Evolutionary conservation across 2,329 filamentous ascomycete genomes (phyloP).

Genomic region (Colletotrichum camelliae): DNA sequence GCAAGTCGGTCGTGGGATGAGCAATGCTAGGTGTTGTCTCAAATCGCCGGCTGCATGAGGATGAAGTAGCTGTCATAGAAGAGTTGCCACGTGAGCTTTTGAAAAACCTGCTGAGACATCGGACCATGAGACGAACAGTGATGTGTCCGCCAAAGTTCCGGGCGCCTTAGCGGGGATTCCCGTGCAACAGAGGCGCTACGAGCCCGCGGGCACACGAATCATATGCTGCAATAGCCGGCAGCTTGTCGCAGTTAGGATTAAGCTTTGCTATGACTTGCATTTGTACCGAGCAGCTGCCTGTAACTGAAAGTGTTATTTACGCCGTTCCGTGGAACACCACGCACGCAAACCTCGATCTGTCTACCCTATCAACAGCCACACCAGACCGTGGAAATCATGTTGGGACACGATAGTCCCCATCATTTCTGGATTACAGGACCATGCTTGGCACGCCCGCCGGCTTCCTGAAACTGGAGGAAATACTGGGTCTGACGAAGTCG

Average conservation of each 20-base stretch:
- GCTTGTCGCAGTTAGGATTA: neutral
- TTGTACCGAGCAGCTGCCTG: neutral
- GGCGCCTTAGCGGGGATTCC: neutral
- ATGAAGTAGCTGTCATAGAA: neutral
- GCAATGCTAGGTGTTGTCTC: too few species aligned
- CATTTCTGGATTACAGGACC: neutral
- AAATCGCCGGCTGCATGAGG: neutral
- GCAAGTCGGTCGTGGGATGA: neutral
- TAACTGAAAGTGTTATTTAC: neutral
- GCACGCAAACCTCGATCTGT: neutral
- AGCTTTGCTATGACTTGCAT: neutral
- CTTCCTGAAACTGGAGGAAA: neutral
- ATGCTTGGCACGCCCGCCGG: neutral
- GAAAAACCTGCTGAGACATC: neutral
- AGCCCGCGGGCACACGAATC: neutral
- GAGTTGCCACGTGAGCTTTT: neutral
- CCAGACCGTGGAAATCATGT: neutral
- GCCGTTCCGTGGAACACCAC: neutral
- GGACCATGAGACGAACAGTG: neutral
- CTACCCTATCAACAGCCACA: neutral
- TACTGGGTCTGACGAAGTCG: neutral
- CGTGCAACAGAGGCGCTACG: neutral
- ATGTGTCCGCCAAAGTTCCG: neutral
- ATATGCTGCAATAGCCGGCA: neutral
- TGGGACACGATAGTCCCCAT: neutral